Conservation (phyloP, 371 early-diverging fungal species). For the Syncephalastrum contaminatum region DNA sequence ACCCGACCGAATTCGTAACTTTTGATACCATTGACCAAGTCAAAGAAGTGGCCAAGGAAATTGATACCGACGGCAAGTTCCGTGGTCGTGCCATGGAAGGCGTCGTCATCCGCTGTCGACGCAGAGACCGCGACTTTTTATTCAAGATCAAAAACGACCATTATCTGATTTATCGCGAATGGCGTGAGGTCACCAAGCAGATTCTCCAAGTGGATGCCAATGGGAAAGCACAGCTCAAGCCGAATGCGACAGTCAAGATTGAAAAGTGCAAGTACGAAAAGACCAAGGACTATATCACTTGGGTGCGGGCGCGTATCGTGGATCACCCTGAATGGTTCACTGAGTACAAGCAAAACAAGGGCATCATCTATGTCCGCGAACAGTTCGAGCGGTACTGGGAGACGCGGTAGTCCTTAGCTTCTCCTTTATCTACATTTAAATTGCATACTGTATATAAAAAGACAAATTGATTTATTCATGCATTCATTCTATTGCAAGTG, state of each 20-base stretch:
- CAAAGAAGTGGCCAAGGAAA: slow-evolving; percentile 62
- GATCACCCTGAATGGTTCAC: slow-evolving; percentile 72
- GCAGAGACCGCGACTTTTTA: slow-evolving; percentile 52
- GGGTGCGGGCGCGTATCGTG: slow-evolving; percentile 63
- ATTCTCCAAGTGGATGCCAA: slow-evolving; percentile 31
- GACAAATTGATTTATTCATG: too few relatives aligned
- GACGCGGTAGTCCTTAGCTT: background rate
- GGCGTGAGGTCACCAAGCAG: slow-evolving; percentile 86
- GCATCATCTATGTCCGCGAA: slow-evolving; percentile 61
- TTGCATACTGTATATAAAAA: too few relatives aligned
- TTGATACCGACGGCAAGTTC: slow-evolving; percentile 60
- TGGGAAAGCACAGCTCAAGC: slow-evolving; percentile 7
- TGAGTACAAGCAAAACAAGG: slow-evolving; percentile 64
- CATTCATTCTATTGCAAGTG: too few relatives aligned
- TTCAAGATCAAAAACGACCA: slow-evolving; percentile 94
- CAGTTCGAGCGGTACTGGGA: slow-evolving; percentile 20
- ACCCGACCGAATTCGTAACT: slow-evolving; percentile 43
- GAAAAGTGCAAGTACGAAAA: slow-evolving; percentile 43
- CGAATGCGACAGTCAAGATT: slow-evolving; percentile 8
- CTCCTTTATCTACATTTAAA: too few relatives aligned
- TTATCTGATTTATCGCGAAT: slow-evolving; percentile 92
- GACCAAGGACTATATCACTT: slow-evolving; percentile 71
- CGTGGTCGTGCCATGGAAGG: slow-evolving; percentile 80
- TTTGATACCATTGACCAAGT: slow-evolving; percentile 52
- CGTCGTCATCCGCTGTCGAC: slow-evolving; percentile 85